phyloP scores from a whole-genome alignment of 2,329 filamentous ascomycete genomes.

The Plenodomus biglobosus region DNA sequence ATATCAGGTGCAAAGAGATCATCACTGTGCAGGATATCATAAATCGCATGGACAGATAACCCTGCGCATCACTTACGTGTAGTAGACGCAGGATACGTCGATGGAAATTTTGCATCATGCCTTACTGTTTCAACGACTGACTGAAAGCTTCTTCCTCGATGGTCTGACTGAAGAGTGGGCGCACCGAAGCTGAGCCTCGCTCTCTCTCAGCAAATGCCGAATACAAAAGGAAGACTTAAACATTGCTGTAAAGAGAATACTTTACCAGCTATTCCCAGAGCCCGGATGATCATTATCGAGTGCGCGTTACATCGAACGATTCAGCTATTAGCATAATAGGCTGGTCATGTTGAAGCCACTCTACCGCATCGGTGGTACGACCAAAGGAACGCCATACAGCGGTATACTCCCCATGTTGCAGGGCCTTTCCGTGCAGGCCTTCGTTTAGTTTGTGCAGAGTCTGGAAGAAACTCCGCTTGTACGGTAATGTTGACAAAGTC shows the following conservation, averaged over 20 bases:
- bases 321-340: slow-evolving; percentile 18
- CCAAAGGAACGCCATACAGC: slow-evolving; percentile 46
- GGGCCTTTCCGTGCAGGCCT: slow-evolving; percentile 41
- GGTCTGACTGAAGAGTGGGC: slow-evolving; percentile 45
- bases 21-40: slow-evolving; percentile 23
- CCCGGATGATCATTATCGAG: slow-evolving; percentile 39
- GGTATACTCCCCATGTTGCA: slow-evolving; percentile 52
- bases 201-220: slow-evolving; percentile 40
- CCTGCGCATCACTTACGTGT: slow-evolving; percentile 48
- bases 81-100: slow-evolving; percentile 38
- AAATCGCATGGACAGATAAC: slow-evolving; percentile 48
- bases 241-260: background rate
- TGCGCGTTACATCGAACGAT: slow-evolving; percentile 37
- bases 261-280: slow-evolving; percentile 30
- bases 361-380: slow-evolving; percentile 50
- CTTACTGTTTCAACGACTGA: slow-evolving; percentile 34
- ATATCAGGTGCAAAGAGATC: slow-evolving; percentile 9
- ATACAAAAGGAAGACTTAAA: slow-evolving; percentile 24
- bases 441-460: slow-evolving; percentile 50
- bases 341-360: slow-evolving; percentile 42
- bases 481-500: slow-evolving; percentile 13
- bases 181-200: slow-evolving; percentile 41
- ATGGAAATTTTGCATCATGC: slow-evolving; percentile 48
- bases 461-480: slow-evolving; percentile 47
- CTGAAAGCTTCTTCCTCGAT: slow-evolving; percentile 30